A percentile compares a stretch with the other conserved stretches of the same genome.
These are phyloP conservation scores for Heliamphora pulchella DNA, from an alignment of 179 eudicot genomes.

Conservation along the genomic window DNA sequence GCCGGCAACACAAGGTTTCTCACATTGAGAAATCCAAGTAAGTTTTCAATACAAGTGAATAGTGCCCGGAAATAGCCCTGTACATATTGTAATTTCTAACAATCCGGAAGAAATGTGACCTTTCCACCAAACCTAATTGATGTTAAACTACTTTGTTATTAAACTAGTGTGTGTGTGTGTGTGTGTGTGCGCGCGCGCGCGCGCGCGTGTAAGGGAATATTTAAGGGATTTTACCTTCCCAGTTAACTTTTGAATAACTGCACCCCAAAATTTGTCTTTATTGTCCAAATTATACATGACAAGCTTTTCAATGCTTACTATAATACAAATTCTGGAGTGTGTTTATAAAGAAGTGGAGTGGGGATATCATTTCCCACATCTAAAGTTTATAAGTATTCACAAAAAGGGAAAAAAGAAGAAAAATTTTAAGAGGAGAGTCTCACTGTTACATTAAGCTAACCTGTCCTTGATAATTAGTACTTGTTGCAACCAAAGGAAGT, in stretches of 20 bases:
- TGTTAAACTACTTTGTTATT: background rate
- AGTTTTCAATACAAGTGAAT: constrained; percentile 53
- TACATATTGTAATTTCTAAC: background rate
- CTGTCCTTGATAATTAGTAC: constrained; percentile 50
- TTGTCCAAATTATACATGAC: too few species aligned
- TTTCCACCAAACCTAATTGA: constrained; percentile 1
- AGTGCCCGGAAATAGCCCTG: constrained; percentile 70
- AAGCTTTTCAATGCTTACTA: too few species aligned
- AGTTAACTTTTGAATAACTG: too few species aligned
- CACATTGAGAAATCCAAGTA: constrained; percentile 46
- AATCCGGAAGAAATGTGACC: background rate
- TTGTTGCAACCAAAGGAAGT: constrained; percentile 77
- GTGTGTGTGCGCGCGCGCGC: too few species aligned
- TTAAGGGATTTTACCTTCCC: too few species aligned
- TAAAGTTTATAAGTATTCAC: background rate
- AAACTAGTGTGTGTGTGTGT: too few species aligned
- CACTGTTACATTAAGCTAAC: constrained; percentile 24
- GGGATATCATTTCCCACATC: background rate
- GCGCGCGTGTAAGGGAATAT: too few species aligned
- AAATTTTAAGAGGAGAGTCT: background rate
- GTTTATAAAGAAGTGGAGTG: too few species aligned
- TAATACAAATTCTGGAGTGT: too few species aligned
- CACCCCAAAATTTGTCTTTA: too few species aligned
- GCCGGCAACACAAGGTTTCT: constrained; percentile 73
- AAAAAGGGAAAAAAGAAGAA: background rate